Percentiles rank a stretch among this genome's conserved stretches.
These are phyloP conservation scores for Fusarium sp. DNA, from an alignment of 2,329 filamentous ascomycete genomes.

Conservation along the genomic window DNA sequence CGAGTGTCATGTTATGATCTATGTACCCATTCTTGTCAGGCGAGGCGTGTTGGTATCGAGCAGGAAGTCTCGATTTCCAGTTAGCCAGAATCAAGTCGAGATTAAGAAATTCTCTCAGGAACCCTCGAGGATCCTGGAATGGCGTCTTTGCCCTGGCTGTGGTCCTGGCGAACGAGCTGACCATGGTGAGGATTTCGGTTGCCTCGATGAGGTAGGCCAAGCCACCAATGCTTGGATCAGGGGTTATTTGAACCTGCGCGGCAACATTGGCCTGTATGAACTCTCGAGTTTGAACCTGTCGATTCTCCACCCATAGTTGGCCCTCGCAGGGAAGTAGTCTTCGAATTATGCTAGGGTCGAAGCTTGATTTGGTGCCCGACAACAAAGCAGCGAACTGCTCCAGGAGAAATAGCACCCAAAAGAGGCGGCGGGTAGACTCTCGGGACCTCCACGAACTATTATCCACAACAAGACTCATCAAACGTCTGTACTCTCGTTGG, in stretches of 20 bases:
- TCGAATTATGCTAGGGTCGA: not conserved
- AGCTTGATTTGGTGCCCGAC: not conserved
- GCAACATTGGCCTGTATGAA: not conserved
- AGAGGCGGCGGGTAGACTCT: not conserved
- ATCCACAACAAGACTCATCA: not conserved
- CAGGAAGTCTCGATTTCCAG: not conserved
- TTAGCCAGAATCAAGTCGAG: not conserved
- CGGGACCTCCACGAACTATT: not conserved
- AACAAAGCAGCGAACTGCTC: not conserved
- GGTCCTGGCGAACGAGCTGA: not conserved
- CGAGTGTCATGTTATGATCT: not conserved
- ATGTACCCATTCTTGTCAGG: not conserved
- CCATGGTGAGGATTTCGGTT: not conserved
- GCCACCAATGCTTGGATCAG: not conserved
- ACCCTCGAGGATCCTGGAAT: not conserved
- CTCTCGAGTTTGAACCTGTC: not conserved
- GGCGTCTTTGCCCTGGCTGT: not conserved
- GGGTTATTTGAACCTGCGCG: not conserved
- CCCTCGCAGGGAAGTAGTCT: not conserved
- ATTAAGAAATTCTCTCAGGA: not conserved
- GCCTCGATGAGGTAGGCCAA: not conserved
- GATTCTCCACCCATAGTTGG: not conserved
- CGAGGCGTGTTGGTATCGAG: not conserved
- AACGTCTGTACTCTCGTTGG: not conserved
- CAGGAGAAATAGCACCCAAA: not conserved